Conservation (phyloP, 148 eudicot species). For the Linanthus parryae region DNA sequence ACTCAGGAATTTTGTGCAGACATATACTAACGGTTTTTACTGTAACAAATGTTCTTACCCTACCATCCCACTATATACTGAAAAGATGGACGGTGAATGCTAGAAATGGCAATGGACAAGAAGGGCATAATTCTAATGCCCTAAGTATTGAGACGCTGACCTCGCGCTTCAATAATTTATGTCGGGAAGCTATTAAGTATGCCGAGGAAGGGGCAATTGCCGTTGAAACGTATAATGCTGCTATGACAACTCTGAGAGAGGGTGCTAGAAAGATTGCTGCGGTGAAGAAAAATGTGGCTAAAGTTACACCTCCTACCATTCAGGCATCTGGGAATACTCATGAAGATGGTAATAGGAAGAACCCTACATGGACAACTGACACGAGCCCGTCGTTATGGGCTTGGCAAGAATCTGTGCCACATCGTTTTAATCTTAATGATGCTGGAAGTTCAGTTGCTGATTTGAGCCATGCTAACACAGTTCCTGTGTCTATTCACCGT, state of each 20-base stretch:
- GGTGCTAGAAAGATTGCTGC: constrained; percentile 25
- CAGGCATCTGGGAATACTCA: constrained; percentile 15
- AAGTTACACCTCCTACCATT: constrained; percentile 16
- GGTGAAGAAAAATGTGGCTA: constrained; percentile 25
- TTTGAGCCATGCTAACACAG: constrained; percentile 16
- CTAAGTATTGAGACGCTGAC: constrained; percentile 19
- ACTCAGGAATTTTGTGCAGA: constrained; percentile 25
- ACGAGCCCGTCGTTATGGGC: constrained; percentile 20
- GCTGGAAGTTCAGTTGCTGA: constrained; percentile 21
- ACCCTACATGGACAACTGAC: constrained; percentile 8
- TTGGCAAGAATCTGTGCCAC: constrained; percentile 22
- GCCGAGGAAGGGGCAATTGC: constrained; percentile 32
- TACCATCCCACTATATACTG: constrained; percentile 26
- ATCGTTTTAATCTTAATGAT: constrained; percentile 22
- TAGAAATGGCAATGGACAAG: constrained; percentile 10
- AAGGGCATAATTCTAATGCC: constrained; percentile 9
- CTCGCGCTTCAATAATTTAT: constrained; percentile 21
- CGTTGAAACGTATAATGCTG: constrained; percentile 22
- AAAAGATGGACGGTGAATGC: constrained; percentile 31
- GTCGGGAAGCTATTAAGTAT: constrained; percentile 27
- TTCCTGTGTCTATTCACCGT: constrained; percentile 16
- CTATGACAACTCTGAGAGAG: constrained; percentile 18
- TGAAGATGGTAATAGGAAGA: constrained; percentile 20
- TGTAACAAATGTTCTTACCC: constrained; percentile 28
- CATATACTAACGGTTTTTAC: constrained; percentile 31